A percentile compares a stretch with the other conserved stretches of the same genome.
phyloP scores from a whole-genome alignment of 2,329 filamentous ascomycete species.

The Lasiodiplodia sp. region DNA sequence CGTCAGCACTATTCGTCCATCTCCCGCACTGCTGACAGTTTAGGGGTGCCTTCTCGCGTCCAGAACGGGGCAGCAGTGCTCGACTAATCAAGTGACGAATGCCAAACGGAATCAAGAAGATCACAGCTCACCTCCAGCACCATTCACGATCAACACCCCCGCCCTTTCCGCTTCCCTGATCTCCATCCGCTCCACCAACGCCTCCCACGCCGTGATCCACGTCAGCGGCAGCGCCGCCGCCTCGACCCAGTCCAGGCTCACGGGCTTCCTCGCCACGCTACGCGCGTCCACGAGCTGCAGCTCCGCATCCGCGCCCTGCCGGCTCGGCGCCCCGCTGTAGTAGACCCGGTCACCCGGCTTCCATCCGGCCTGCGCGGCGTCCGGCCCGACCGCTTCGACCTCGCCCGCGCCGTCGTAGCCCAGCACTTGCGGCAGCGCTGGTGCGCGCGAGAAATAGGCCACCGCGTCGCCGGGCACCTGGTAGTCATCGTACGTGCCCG shows the following conservation, averaged over 20 bases:
- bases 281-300: slow-evolving; percentile 52
- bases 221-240: slow-evolving; percentile 55
- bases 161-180: slow-evolving; percentile 46
- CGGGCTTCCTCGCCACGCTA: slow-evolving; percentile 49
- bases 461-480: slow-evolving; percentile 34
- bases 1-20: not conserved
- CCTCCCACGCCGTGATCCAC: slow-evolving; percentile 54
- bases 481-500: slow-evolving; percentile 47
- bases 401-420: slow-evolving; percentile 55
- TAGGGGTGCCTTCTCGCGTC: not conserved
- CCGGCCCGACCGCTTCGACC: slow-evolving; percentile 40
- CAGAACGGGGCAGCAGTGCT: not conserved
- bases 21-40: too few species aligned
- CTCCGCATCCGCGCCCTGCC: slow-evolving; percentile 54
- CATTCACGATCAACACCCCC: slow-evolving; percentile 53
- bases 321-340: slow-evolving; percentile 50
- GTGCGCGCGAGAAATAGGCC: slow-evolving; percentile 45
- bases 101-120: not conserved
- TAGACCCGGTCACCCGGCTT: slow-evolving; percentile 53
- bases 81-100: not conserved
- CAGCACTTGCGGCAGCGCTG: slow-evolving; percentile 46
- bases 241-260: slow-evolving; percentile 43
- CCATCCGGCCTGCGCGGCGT: slow-evolving; percentile 44
- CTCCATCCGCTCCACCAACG: slow-evolving; percentile 54
- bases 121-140: slow-evolving; percentile 46